Evolutionary conservation across 495 filamentous ascomycete genomes (phyloP).

Genomic region (Neurospora sp.): DNA sequence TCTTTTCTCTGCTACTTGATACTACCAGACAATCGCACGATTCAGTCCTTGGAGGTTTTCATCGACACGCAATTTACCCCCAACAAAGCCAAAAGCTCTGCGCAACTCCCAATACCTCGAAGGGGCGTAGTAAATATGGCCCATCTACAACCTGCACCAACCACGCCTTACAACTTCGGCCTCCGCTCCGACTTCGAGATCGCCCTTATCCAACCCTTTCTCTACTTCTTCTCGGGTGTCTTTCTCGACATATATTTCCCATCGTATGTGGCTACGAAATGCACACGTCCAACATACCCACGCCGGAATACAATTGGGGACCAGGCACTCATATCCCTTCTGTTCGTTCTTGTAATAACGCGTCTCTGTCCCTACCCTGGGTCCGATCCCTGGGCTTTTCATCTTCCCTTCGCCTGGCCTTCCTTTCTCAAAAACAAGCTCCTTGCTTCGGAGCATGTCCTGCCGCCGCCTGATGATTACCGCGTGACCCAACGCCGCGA

Average conservation of each 20-base stretch:
- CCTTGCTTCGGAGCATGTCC: not conserved
- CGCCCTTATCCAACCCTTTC: not conserved
- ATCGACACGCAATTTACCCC: not conserved
- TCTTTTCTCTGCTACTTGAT: too few relatives aligned
- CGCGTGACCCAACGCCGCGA: not conserved
- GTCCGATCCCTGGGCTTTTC: not conserved
- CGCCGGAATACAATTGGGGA: not conserved
- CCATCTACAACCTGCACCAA: not conserved
- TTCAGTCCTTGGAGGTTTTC: not conserved
- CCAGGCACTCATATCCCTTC: not conserved
- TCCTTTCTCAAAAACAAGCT: not conserved
- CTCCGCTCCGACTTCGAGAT: not conserved
- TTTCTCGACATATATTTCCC: not conserved
- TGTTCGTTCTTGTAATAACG: not conserved
- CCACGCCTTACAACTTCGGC: not conserved
- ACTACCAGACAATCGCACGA: not conserved
- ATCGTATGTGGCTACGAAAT: not conserved
- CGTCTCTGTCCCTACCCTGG: not conserved
- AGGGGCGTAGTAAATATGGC: not conserved
- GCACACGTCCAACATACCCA: not conserved
- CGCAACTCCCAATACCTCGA: not conserved
- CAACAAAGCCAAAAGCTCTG: not conserved
- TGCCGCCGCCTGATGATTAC: not conserved
- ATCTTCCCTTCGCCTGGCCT: too few relatives aligned
- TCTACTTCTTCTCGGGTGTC: not conserved